Percentiles rank a stretch among this genome's conserved stretches.
Evolutionary conservation across 2,329 filamentous ascomycete species (phyloP).

Genomic region (Venturia asperata): DNA sequence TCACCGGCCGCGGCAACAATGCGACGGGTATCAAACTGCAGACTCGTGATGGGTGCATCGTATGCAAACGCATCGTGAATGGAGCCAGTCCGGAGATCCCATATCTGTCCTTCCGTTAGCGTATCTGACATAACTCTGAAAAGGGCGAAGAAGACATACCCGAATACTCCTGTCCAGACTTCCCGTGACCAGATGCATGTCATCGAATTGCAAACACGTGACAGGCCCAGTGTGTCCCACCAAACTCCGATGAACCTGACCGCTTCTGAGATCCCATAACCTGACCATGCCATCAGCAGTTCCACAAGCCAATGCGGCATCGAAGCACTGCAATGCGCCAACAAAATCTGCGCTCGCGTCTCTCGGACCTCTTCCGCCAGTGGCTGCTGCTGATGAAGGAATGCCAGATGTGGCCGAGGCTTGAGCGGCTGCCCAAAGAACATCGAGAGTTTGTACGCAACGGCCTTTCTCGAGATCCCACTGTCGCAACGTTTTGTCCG

Average conservation of each 20-base stretch:
- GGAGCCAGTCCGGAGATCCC: slow-evolving; percentile 92
- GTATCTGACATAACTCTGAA: not conserved
- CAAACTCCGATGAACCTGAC: slow-evolving; percentile 91
- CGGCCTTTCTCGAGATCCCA: slow-evolving; percentile 98
- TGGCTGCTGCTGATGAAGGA: slow-evolving; percentile 43
- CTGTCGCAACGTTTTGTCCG: slow-evolving; percentile 93
- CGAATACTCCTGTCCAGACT: slow-evolving; percentile 88
- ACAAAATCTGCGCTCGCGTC: slow-evolving; percentile 80
- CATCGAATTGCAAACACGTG: slow-evolving; percentile 91
- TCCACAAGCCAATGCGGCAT: slow-evolving; percentile 89
- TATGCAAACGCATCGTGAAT: slow-evolving; percentile 96
- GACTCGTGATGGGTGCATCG: slow-evolving; percentile 81
- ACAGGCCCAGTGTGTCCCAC: slow-evolving; percentile 94
- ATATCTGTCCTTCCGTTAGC: slow-evolving; percentile 58
- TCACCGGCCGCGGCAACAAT: slow-evolving; percentile 89
- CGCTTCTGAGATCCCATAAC: slow-evolving; percentile 91
- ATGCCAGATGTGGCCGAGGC: slow-evolving; percentile 59
- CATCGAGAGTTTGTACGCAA: slow-evolving; percentile 93
- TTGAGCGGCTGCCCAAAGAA: slow-evolving; percentile 95
- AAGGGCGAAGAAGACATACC: slow-evolving; percentile 50
- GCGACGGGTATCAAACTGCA: slow-evolving; percentile 91
- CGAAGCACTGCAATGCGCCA: slow-evolving; percentile 89
- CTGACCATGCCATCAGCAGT: slow-evolving; percentile 97
- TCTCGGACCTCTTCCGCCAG: slow-evolving; percentile 39
- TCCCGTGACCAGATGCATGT: slow-evolving; percentile 88